Evolutionary conservation across 306 rosid species (phyloP), one percentile per base, ranked within the genome.

Genomic region (Vigna radiata): DNA sequence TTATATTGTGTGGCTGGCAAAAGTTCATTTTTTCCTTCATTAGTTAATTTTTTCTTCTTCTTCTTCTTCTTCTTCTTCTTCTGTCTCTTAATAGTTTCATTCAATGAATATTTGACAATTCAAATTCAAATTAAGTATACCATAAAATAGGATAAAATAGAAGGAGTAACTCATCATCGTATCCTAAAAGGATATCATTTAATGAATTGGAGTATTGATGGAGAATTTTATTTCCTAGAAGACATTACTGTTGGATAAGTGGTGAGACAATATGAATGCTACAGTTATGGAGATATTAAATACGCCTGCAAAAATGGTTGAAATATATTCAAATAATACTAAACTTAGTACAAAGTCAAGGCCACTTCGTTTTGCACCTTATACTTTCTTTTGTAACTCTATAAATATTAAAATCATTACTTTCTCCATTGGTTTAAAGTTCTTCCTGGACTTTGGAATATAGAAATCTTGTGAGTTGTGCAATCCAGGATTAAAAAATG

Each of bases 1-100:
- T 81, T 78, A 75, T 80, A 36, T 59, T 76, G 85, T 18, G 83
- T 18, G 83, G 80, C 70, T 70, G 58, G 77, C 76, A 61, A 69
- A 71, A 87, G 77, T 74, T 79, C 78, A 64, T 60, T 60, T 53
- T 48, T 64, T 56, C 61, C 63, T 77, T 63, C 55, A 76, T 80
- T 82, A 61, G 73, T 76, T 78, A 48, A 65, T 50, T 39, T 21
- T 62, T 71, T 58, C 16, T 31, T 60, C 39, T 27, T 60, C 14
- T 71, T 58, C 16, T n/a, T 58, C 16, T 31, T 60, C 39, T 71
- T 58, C 16, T 31, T 60, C 39, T 31, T 60, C 39, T 29, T 60
- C 14, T 4, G 39, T 55, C 60, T 12, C 33, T 61, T 49, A 1
- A 50, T 8, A 49, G 77, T 50, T 67, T 48, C 48, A 48, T 60